Conservation (phyloP, 305 asterid genomes). For the Fraxinus angustifolia region DNA sequence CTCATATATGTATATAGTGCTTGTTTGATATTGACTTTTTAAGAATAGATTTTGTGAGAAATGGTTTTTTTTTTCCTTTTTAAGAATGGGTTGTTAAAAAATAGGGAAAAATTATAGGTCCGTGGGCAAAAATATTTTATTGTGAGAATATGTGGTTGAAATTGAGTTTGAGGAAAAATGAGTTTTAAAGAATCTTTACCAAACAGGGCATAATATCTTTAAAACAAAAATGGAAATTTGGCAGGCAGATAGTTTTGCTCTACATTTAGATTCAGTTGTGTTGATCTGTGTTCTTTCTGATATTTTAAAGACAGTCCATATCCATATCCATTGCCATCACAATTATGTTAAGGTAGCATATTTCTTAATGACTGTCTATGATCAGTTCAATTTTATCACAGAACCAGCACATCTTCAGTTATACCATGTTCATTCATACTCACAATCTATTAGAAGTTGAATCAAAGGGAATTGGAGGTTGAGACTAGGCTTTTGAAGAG, state of each 20-base stretch:
- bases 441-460: background rate
- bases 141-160: background rate
- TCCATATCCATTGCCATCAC: conserved; percentile 1
- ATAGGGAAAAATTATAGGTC: too few relatives aligned
- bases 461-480: background rate
- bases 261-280: background rate
- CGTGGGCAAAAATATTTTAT: background rate
- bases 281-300: background rate
- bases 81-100: background rate
- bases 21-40: background rate
- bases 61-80: too few relatives aligned
- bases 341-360: background rate
- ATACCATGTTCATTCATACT: background rate
- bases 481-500: conserved; percentile 1
- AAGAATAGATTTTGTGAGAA: background rate
- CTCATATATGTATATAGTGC: background rate
- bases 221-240: background rate
- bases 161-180: background rate
- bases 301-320: background rate
- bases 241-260: background rate
- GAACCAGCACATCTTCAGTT: background rate
- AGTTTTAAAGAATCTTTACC: background rate
- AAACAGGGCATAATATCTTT: background rate
- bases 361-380: background rate
- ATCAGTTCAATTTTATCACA: background rate